A percentile compares a stretch with the other conserved stretches of the same genome.
Evolutionary conservation across 2,329 filamentous ascomycete genomes (phyloP).

Genomic region (Trichophyton simii): DNA sequence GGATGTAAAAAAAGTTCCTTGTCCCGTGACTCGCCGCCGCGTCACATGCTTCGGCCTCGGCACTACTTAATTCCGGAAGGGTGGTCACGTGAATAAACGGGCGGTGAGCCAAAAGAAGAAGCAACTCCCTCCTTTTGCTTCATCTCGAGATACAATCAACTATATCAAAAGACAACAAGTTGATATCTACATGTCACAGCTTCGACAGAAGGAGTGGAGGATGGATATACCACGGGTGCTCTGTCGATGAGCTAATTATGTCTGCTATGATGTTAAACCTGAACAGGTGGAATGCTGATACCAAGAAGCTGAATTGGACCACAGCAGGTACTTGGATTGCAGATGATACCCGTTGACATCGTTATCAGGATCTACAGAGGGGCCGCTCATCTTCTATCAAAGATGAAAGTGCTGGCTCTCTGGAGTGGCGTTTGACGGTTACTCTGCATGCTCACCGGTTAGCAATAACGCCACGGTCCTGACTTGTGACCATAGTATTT

Average conservation of each 20-base stretch:
- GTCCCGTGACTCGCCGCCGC: not conserved
- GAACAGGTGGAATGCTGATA: not conserved
- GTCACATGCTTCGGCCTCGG: not conserved
- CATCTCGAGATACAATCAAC: not conserved
- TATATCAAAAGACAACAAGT: not conserved
- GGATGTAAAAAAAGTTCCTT: not conserved
- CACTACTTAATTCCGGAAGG: not conserved
- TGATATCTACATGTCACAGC: no score
- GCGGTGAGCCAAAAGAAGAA: not conserved
- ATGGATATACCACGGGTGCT: no score
- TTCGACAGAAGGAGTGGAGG: no score
- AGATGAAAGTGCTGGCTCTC: no score
- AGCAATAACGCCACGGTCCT: no score
- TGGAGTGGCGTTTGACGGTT: no score
- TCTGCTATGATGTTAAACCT: no score
- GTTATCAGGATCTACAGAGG: not conserved
- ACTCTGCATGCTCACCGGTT: no score
- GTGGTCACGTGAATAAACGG: not conserved
- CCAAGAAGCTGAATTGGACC: no score
- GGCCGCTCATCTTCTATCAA: not conserved
- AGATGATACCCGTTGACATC: not conserved
- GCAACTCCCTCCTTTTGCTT: not conserved
- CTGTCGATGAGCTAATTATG: no score
- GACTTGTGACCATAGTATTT: no score
- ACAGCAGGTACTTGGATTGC: no score